Percentiles rank a stretch among this genome's conserved stretches.
These are phyloP conservation scores for Gossypium schwendimanii DNA, from an alignment of 441 rosid species.

Conservation along the genomic window DNA sequence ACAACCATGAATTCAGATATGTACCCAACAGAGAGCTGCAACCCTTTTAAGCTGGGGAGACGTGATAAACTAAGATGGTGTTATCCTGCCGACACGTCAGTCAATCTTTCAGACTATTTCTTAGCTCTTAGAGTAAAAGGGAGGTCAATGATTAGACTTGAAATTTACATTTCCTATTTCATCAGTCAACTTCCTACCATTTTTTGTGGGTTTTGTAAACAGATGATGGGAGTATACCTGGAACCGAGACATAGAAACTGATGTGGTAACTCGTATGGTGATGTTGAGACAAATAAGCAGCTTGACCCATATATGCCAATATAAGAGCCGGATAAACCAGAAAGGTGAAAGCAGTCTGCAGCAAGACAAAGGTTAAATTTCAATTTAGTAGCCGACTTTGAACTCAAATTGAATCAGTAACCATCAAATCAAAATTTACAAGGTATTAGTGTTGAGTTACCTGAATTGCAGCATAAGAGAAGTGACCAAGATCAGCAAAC, in stretches of 20 bases:
- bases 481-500: constrained; percentile 99
- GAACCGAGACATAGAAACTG: constrained; percentile 83
- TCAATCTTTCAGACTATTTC: neutral
- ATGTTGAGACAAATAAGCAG: constrained; percentile 86
- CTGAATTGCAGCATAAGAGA: constrained; percentile 89
- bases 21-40: neutral
- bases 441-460: constrained; percentile 21
- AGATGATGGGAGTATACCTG: constrained; percentile 39
- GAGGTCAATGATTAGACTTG: neutral
- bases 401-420: neutral
- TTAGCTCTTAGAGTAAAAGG: neutral
- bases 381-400: neutral
- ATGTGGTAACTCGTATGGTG: constrained; percentile 49
- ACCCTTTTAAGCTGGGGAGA: neutral
- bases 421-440: neutral
- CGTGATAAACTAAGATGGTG: neutral
- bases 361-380: constrained; percentile 4
- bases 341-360: constrained; percentile 89
- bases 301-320: constrained; percentile 97
- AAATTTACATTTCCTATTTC: neutral
- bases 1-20: neutral
- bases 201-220: neutral
- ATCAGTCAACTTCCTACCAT: neutral
- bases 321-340: constrained; percentile 91
- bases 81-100: neutral